Evolutionary conservation across 2,329 filamentous ascomycete genomes (phyloP), one percentile per base, ranked within the genome.

Genomic region (Pyrenophora seminiperda): DNA sequence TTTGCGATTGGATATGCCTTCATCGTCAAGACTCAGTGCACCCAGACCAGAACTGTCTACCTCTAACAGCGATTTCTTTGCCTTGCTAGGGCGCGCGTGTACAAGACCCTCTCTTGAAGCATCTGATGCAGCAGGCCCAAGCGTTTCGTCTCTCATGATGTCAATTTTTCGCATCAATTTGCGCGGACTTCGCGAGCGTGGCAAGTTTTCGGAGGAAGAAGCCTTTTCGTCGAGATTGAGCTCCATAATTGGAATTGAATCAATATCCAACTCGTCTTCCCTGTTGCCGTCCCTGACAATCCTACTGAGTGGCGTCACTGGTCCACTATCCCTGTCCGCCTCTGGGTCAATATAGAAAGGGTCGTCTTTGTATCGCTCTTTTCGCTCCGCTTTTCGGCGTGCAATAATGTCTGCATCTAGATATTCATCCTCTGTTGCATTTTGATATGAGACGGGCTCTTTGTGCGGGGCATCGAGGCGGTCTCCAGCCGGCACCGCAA

Each of bases 161-260:
- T 79, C 77, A 2, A 75, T 71, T 39, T 70, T 70, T 14, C 69
- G 68, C 0, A 70, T 57, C 9, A 71, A 70, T 33, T 59, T 63
- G 17, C 68, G 65, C 5, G 67, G 65, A 43, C 64, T 71, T 17
- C 65, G 51, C 14, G 63, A 53, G 13, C 67, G 56, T 13, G 56
- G 54, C 13, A 61, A 19, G 14, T 62, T 50, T 27, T 64, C 61
- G 4, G 53, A 57, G 5, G 54, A 62, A 41, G 61, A 56, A 2
- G 46, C 56, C 19, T 50, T 58, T 19, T 53, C 58, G 30, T 87
- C 86, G 6, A 97, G 81, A 54, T 95, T 87, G 38, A 99, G 81
- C 68, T 96, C 86, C 85, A 99, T 94, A 64, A 99, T 93, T 2
- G 94, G 94, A 63, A 99, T 99, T 2, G 90, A 84, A 73, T 99